phyloP scores from a whole-genome alignment of 805 yeast genomes.

The Spencermartinsiella europaea region DNA sequence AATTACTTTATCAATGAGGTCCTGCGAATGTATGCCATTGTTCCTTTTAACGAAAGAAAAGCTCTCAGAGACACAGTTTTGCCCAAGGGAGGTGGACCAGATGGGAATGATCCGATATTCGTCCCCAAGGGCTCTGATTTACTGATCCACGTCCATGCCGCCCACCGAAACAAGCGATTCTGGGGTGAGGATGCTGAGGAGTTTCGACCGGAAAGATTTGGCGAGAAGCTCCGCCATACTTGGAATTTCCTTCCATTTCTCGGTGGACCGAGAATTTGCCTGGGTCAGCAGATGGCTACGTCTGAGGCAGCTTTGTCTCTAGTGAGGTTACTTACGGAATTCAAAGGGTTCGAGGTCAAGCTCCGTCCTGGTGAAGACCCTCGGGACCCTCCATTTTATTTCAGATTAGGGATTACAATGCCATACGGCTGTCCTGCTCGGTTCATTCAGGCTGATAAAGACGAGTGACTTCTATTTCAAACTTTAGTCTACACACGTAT shows the following conservation, averaged over 20 bases:
- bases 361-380: no score
- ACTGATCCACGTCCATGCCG: constrained; percentile 36
- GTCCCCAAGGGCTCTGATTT: constrained; percentile 41
- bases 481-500: no score
- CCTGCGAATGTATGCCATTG: constrained; percentile 47
- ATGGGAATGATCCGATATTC: constrained; percentile 35
- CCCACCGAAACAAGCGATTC: constrained; percentile 38
- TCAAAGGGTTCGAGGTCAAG: no score
- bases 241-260: constrained; percentile 51
- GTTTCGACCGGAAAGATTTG: constrained; percentile 48
- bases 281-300: constrained; percentile 53
- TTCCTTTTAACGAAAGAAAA: constrained; percentile 45
- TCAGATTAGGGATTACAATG: no score
- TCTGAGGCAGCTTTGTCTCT: constrained; percentile 45
- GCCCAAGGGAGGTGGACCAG: constrained; percentile 48
- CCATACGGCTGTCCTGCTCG: no score
- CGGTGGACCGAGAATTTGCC: constrained; percentile 52
- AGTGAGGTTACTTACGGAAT: constrained; percentile 35
- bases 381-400: no score
- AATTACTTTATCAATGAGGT: constrained; percentile 45
- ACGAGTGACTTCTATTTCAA: no score
- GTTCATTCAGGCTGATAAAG: no score
- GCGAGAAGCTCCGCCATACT: constrained; percentile 27
- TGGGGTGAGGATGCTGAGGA: constrained; percentile 43
- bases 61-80: constrained; percentile 43